phyloP scores from a whole-genome alignment of 371 early-diverging fungal species.

The Lichtheimia ramosa region DNA sequence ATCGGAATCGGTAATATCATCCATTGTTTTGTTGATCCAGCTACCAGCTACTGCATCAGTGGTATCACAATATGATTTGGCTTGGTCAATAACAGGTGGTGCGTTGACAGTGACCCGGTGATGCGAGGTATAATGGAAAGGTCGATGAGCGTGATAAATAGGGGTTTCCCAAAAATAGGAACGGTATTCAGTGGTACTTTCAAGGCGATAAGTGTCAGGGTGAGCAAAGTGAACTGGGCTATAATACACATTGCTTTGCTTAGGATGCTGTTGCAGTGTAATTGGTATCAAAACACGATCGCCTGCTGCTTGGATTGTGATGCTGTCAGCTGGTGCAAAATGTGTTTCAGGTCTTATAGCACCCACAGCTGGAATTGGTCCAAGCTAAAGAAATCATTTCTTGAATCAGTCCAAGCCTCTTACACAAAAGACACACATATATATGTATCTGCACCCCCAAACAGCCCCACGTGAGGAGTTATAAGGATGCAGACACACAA shows the following conservation, averaged over 20 bases:
- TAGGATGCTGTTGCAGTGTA: conserved; percentile 22
- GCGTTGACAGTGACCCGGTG: conserved; percentile 18
- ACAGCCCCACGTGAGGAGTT: too few relatives aligned
- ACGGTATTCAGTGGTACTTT: conserved; percentile 33
- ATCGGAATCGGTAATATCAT: conserved; percentile 12
- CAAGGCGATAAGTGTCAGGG: conserved; percentile 17
- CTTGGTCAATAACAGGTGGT: neutral
- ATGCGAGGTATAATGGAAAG: conserved; percentile 28
- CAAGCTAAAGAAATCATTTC: conserved; percentile 19
- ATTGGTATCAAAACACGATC: conserved; percentile 18
- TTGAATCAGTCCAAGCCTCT: too few relatives aligned
- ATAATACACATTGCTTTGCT: conserved; percentile 30
- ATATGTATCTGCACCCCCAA: too few relatives aligned
- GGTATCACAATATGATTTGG: conserved; percentile 9
- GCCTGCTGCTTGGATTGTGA: conserved; percentile 28
- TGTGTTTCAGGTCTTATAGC: conserved; percentile 23
- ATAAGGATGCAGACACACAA: too few relatives aligned
- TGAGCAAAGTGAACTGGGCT: conserved; percentile 25
- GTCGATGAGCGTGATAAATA: conserved; percentile 25
- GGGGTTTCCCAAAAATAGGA: conserved; percentile 47
- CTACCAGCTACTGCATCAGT: conserved; percentile 11
- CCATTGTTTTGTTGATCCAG: conserved; percentile 20
- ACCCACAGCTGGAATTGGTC: conserved; percentile 39
- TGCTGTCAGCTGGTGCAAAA: conserved; percentile 33
- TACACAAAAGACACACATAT: too few relatives aligned